Percentiles rank a stretch among this genome's conserved stretches.
Conservation (phyloP, 257 asterid species). For the Haberlea rhodopensis region DNA sequence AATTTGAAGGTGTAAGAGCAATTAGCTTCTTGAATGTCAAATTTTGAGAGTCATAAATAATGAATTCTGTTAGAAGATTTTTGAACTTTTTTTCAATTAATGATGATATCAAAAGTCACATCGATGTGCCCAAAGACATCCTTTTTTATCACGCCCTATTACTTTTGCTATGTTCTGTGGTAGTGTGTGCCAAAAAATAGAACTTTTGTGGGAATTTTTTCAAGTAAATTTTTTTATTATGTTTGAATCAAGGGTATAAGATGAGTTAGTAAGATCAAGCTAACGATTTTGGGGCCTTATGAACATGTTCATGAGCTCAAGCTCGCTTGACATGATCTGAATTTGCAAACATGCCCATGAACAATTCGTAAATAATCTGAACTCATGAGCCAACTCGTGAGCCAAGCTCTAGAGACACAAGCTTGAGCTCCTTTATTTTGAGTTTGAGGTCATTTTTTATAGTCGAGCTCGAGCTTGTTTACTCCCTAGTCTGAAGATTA, state of each 20-base stretch:
- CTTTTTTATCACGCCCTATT: background rate
- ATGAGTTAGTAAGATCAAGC: background rate
- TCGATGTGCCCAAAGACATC: background rate
- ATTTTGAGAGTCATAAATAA: conserved; percentile 3
- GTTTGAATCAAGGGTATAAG: background rate
- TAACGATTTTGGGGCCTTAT: background rate
- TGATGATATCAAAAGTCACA: background rate
- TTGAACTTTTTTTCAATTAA: background rate
- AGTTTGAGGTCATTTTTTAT: background rate
- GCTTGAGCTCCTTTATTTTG: background rate
- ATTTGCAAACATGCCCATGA: background rate
- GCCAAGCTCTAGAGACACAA: background rate
- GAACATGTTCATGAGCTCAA: background rate
- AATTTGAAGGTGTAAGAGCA: conserved; percentile 7
- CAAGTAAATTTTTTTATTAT: no score
- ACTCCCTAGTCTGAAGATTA: background rate
- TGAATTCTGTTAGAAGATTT: background rate
- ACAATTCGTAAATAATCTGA: background rate
- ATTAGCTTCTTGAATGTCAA: background rate
- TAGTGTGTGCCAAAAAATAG: no score
- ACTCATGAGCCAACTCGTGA: background rate
- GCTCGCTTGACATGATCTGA: background rate
- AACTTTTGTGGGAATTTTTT: background rate
- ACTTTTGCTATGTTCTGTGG: background rate
- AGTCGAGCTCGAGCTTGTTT: background rate